Base-by-base conservation (phyloP, 148 eudicot genomes). In the Fallopia convolvulus region DNA sequence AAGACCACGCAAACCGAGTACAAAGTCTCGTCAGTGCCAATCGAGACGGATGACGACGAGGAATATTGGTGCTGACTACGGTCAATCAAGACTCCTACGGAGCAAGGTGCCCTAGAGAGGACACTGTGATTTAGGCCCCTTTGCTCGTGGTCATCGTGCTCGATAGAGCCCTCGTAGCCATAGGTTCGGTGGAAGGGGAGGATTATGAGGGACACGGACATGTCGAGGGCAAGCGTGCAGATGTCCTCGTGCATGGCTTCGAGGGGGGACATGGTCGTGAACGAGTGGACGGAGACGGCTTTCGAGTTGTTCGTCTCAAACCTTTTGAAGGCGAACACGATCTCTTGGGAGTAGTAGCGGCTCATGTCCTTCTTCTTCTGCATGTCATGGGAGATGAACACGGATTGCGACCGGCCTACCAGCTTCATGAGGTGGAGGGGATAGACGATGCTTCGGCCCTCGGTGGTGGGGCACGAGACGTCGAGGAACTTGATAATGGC, bases 151-250 rank as follows among this genome's bases (percentile, higher is more conserved):
- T 84, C 83, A 5, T 78, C 79, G 0, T 80, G 21, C 40, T 78
- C 92, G 11, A 88, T 52, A 0, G 80, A 23, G 11, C 92, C 97
- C 53, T 89, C 90, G 20, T 87, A 86, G 7, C 85, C 90, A 87
- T 88, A 87, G 1, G 70, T 78, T 71, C 88, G 91, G 83, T 93
- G 97, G 53, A 88, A 90, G 0, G 97, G 98, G 23, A 90, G 36
- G 47, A 93, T 82, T 10, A 93, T 11, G 9, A 93, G 52, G 15
- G 81, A 81, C 1, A 85, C 86, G 8, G 79, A 71, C 49, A 88
- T 83, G 44, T 91, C 92, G 3, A 80, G 74, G 6, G 92, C 96
- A 72, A 90, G 75, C 30, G 87, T 81, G 72, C 87, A 85, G 12
- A 91, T 77, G 71, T 90, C 93, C 36, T 91, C 91, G 42, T 90